Percentiles rank a stretch among this genome's conserved stretches.
phyloP scores from a whole-genome alignment of 1,284 basidiomycete species.

The Phlebopus sp. region DNA sequence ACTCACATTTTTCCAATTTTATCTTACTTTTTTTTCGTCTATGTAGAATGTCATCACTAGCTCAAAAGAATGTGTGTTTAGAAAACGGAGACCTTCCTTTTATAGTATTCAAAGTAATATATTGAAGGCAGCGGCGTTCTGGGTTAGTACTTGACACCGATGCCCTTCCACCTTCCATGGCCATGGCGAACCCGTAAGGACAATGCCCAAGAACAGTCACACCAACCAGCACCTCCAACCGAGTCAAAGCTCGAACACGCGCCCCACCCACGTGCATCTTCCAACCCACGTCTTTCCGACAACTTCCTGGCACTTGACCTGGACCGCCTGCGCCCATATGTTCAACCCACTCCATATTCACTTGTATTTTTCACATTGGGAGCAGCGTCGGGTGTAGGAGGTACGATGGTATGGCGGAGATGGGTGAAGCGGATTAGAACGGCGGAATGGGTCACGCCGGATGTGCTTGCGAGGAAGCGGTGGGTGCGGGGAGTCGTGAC shows the following conservation, averaged over 20 bases:
- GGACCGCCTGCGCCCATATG: no score
- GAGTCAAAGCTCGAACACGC: not conserved
- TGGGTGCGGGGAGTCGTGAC: slow-evolving; percentile 77
- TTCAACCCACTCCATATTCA: not conserved
- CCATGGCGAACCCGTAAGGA: slow-evolving; percentile 1
- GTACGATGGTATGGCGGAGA: slow-evolving; percentile 45
- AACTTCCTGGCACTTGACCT: no score
- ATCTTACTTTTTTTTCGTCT: no score
- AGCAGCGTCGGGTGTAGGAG: slow-evolving; percentile 39
- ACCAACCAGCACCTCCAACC: not conserved
- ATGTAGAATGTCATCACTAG: no score
- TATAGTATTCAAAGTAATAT: not conserved
- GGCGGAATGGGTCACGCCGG: slow-evolving; percentile 62
- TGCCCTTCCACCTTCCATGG: slow-evolving; percentile 3
- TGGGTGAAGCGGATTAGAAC: slow-evolving; percentile 59
- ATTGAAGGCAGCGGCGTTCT: not conserved
- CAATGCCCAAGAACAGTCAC: not conserved
- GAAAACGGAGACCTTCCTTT: not conserved
- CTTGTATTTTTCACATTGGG: slow-evolving; percentile 41
- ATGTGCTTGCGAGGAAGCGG: slow-evolving; percentile 49
- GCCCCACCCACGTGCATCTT: not conserved
- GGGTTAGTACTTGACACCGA: not conserved
- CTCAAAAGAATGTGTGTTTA: no score
- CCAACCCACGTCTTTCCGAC: not conserved
- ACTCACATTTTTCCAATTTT: no score